Evolutionary conservation across 805 yeast genomes (phyloP).

Genomic region (Cyberlindnera petersonii): DNA sequence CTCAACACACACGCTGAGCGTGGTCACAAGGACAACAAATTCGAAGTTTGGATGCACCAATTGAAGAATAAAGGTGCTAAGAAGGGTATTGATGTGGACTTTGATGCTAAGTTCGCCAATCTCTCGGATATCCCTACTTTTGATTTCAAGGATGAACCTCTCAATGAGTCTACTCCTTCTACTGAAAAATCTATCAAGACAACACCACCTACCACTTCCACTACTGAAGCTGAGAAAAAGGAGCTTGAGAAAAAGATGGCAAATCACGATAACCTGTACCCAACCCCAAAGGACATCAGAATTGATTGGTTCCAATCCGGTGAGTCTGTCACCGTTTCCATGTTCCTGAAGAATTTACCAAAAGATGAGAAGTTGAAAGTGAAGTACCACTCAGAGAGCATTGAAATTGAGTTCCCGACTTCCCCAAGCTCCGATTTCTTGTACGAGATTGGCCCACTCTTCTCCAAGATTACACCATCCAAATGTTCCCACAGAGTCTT

Average conservation of each 20-base stretch:
- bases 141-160: slow-evolving; percentile 3
- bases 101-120: slow-evolving; percentile 5
- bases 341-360: slow-evolving; percentile 67
- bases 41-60: slow-evolving; percentile 21
- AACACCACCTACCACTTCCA: neutral
- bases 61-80: slow-evolving; percentile 21
- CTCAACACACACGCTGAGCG: slow-evolving; percentile 38
- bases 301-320: slow-evolving; percentile 75
- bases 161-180: neutral
- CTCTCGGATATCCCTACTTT: slow-evolving; percentile 12
- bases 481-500: slow-evolving; percentile 48
- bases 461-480: slow-evolving; percentile 44
- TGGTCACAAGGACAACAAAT: slow-evolving; percentile 30
- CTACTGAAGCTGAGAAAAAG: slow-evolving; percentile 17
- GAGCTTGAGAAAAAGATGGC: slow-evolving; percentile 23
- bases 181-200: neutral
- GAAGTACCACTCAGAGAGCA: slow-evolving; percentile 33
- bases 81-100: slow-evolving; percentile 7
- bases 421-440: slow-evolving; percentile 51
- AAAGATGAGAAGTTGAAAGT: slow-evolving; percentile 41
- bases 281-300: slow-evolving; percentile 34
- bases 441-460: slow-evolving; percentile 53
- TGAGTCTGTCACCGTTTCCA: slow-evolving; percentile 53
- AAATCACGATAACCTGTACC: slow-evolving; percentile 23
- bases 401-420: slow-evolving; percentile 45